Evolutionary conservation across 192 early-diverging fungal genomes (phyloP).

Genomic region (Coemansia sp.): DNA sequence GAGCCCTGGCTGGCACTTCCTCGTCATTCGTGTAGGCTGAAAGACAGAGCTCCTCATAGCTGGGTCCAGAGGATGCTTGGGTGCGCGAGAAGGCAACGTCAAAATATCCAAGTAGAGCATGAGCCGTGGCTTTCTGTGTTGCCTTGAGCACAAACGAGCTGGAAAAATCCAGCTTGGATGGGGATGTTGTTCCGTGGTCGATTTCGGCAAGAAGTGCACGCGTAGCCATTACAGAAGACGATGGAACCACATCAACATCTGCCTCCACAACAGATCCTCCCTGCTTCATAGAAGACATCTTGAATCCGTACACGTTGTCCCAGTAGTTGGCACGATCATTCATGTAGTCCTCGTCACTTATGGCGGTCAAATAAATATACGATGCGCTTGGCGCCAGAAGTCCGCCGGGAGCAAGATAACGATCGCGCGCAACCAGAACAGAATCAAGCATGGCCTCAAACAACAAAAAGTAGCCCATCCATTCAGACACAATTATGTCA

Average conservation of each 20-base stretch:
- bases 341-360: slow-evolving; percentile 78
- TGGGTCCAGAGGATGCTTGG: slow-evolving; percentile 34
- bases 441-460: slow-evolving; percentile 92
- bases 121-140: slow-evolving; percentile 64
- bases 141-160: slow-evolving; percentile 68
- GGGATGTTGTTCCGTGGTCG: slow-evolving; percentile 68
- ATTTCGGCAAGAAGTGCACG: slow-evolving; percentile 68
- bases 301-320: slow-evolving; percentile 95
- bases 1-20: slow-evolving; percentile 4
- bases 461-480: slow-evolving; percentile 94
- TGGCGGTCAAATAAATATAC: slow-evolving; percentile 88
- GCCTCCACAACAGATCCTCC: slow-evolving; percentile 65
- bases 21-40: slow-evolving; percentile 15
- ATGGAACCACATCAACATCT: slow-evolving; percentile 77
- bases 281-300: slow-evolving; percentile 85
- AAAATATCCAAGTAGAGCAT: slow-evolving; percentile 90
- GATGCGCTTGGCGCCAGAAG: slow-evolving; percentile 88
- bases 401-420: slow-evolving; percentile 94
- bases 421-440: slow-evolving; percentile 63
- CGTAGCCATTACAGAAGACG: slow-evolving; percentile 67
- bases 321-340: slow-evolving; percentile 80
- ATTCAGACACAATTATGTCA: slow-evolving; percentile 96
- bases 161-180: slow-evolving; percentile 72
- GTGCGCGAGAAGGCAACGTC: slow-evolving; percentile 81
- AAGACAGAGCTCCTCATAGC: slow-evolving; percentile 21